Evolutionary conservation across 2,329 filamentous ascomycete genomes (phyloP).

Genomic region (Botrytis tulipae): DNA sequence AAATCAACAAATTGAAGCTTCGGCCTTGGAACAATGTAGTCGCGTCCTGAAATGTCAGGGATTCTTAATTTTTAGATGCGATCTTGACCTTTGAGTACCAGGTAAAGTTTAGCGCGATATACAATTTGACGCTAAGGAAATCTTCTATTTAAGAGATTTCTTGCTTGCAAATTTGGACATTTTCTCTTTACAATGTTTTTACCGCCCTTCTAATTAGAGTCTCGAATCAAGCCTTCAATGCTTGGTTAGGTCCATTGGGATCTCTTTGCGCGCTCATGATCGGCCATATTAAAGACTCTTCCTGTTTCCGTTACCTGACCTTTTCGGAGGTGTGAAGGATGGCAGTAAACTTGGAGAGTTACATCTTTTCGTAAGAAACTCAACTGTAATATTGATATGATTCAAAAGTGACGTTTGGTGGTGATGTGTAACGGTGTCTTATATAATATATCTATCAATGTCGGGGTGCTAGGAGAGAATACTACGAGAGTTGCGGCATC

Average conservation of each 20-base stretch:
- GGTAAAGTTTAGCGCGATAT: constrained; percentile 14
- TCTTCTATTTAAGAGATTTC: constrained; percentile 22
- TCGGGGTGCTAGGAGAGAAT: neutral
- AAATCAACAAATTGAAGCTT: constrained; percentile 9
- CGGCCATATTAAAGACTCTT: constrained; percentile 81
- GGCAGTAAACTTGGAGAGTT: constrained; percentile 51
- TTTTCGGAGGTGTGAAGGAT: constrained; percentile 47
- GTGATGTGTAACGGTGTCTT: neutral
- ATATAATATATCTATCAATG: neutral
- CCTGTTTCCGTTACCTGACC: constrained; percentile 68
- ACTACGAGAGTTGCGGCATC: neutral
- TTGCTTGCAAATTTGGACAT: constrained; percentile 1
- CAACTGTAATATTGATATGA: neutral
- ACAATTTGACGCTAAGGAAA: constrained; percentile 7
- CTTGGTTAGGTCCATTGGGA: constrained; percentile 82
- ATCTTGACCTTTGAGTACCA: neutral
- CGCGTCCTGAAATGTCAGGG: constrained; percentile 12
- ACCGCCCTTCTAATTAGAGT: constrained; percentile 98
- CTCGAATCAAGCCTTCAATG: constrained; percentile 93
- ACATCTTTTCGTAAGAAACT: constrained; percentile 38
- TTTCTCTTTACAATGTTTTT: constrained; percentile 55
- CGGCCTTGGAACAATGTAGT: neutral
- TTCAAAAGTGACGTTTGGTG: neutral
- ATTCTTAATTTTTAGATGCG: neutral
- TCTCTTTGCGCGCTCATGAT: constrained; percentile 96